Conservation (phyloP, 371 early-diverging fungal genomes). For the Entomophthora muscae region DNA sequence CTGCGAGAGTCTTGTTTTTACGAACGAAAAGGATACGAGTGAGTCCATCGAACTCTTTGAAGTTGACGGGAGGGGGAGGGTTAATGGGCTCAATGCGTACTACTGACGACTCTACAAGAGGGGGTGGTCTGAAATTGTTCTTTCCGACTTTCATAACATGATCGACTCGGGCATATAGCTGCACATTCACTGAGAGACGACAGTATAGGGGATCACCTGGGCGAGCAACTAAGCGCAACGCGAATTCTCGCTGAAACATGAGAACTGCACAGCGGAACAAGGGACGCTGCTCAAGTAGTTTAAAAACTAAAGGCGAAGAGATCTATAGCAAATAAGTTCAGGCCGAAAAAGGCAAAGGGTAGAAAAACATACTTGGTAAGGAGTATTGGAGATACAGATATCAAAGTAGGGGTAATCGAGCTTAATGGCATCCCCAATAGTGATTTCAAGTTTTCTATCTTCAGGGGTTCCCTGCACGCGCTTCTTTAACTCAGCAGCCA, state of each 20-base stretch:
- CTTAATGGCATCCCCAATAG: slow-evolving; percentile 97
- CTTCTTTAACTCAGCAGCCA: slow-evolving; percentile 95
- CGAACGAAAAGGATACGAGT: slow-evolving; percentile 88
- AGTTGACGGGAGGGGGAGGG: slow-evolving; percentile 87
- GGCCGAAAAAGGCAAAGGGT: neutral
- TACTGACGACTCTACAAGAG: slow-evolving; percentile 95
- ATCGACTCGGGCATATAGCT: slow-evolving; percentile 87
- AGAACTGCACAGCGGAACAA: slow-evolving; percentile 82
- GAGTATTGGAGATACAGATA: slow-evolving; percentile 98
- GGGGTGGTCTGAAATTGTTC: slow-evolving; percentile 99
- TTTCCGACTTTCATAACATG: slow-evolving; percentile 95
- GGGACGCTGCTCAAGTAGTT: slow-evolving; percentile 87
- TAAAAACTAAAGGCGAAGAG: slow-evolving; percentile 92
- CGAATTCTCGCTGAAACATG: slow-evolving; percentile 99
- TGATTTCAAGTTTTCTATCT: slow-evolving; percentile 80
- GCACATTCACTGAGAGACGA: slow-evolving; percentile 94
- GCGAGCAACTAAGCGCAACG: slow-evolving; percentile 88
- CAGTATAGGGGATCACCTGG: slow-evolving; percentile 92
- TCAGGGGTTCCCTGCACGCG: slow-evolving; percentile 86
- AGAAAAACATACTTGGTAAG: slow-evolving; percentile 67
- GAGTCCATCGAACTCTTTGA: slow-evolving; percentile 96
- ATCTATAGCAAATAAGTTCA: slow-evolving; percentile 24
- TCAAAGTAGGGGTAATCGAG: slow-evolving; percentile 97
- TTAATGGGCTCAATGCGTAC: slow-evolving; percentile 88
- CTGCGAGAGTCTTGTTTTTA: slow-evolving; percentile 91